Base-by-base conservation (phyloP, 306 rosid species). In the Fragaria ananassa region DNA sequence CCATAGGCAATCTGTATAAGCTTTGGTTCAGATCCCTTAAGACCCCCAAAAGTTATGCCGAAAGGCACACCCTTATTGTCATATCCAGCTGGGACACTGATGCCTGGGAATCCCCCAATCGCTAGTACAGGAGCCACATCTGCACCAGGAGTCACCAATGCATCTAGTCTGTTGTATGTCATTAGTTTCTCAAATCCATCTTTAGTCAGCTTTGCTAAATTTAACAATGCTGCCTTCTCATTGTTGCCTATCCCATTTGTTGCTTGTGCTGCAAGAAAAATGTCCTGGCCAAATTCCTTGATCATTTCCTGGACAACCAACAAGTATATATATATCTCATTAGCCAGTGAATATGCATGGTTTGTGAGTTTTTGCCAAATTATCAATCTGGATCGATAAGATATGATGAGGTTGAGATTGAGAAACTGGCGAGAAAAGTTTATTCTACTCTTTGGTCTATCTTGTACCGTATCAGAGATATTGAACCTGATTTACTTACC, bases 71-170 rank as follows among this genome's bases (percentile, higher is more conserved):
- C 86, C 11, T 63, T 17, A 5, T 54, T 64, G 15, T 77, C 74
- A 70, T 82, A 87, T 11, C 91, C 91, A 31, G 78, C 87, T 1
- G 90, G 90, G 51, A 88, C 83, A 45, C 77, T 84, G 15, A 90
- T 81, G 31, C 75, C 90, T 17, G 90, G 91, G 51, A 77, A 87
- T 0, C 90, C 90, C 69, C 92, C 90, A 61, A 77, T 75, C 9
- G 90, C 91, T 1, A 86, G 76, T 35, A 85, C 15, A 2, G 27
- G 4, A 1, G 81, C 4, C 53, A 21, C 72, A 68, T 45, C 71
- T 1, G 68, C 23, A 19, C 83, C 90, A 10, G 47, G 49, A 68
- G 72, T 45, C 72, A 68, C 72, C 72, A 68, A 23, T 5, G 72
- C 72, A 68, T 68, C 57, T 45, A 68, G 21, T 6, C 11, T 68